phyloP scores from a whole-genome alignment of 1,139 yeast genomes.

The Yamadazyma mexicana region DNA sequence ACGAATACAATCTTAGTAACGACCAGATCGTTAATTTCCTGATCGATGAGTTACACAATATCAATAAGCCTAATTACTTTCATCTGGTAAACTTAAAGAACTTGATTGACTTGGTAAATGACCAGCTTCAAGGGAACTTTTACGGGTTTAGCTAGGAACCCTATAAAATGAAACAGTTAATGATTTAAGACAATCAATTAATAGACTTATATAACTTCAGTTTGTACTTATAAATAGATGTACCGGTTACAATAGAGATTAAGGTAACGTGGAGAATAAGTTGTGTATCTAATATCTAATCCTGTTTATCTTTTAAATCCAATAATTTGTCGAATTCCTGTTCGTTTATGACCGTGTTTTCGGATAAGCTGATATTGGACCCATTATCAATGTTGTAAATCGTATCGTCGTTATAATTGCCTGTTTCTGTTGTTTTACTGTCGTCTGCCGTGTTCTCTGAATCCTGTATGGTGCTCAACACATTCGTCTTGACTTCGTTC shows the following conservation, averaged over 20 bases:
- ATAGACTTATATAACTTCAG: background rate
- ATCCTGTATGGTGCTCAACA: slow-evolving; percentile 9
- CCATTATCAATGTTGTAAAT: slow-evolving; percentile 32
- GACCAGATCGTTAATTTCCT: slow-evolving; percentile 45
- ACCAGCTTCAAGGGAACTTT: slow-evolving; percentile 40
- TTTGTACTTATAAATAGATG: slow-evolving; percentile 1
- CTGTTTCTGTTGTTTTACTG: background rate
- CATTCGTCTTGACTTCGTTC: slow-evolving; percentile 35
- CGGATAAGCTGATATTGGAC: slow-evolving; percentile 15
- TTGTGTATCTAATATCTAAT: background rate
- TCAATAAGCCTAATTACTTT: slow-evolving; percentile 41
- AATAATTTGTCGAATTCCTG: slow-evolving; percentile 12
- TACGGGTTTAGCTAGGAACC: slow-evolving; percentile 38
- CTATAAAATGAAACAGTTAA: background rate
- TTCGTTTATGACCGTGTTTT: slow-evolving; percentile 12
- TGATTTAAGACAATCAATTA: background rate
- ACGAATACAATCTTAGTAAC: slow-evolving; percentile 41
- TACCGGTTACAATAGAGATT: slow-evolving; percentile 1
- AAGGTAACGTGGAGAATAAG: background rate
- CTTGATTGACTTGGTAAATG: slow-evolving; percentile 32
- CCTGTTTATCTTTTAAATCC: slow-evolving; percentile 7
- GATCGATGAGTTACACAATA: slow-evolving; percentile 35
- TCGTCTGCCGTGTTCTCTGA: background rate
- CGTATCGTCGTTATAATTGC: slow-evolving; percentile 1
- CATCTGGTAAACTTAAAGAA: slow-evolving; percentile 43